Evolutionary conservation across 768 basidiomycete species (phyloP).

Genomic region (Phylloporus rhodoxanthus): DNA sequence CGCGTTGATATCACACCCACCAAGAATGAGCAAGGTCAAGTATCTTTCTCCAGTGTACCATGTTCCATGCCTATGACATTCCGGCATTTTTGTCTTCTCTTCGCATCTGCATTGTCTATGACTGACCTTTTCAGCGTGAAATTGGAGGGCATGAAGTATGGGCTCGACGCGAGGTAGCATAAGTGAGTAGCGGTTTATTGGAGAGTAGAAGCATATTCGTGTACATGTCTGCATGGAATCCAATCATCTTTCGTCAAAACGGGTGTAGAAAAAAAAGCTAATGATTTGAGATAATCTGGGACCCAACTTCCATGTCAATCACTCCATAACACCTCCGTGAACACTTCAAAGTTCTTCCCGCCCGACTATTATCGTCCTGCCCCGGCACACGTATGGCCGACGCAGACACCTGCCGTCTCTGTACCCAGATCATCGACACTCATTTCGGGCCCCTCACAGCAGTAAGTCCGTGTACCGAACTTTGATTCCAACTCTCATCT

Average conservation of each 20-base stretch:
- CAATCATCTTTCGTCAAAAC: too few relatives aligned
- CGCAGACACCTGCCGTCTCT: slow-evolving; percentile 53
- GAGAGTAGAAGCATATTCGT: slow-evolving; percentile 9
- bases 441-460: slow-evolving; percentile 64
- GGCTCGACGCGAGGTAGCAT: slow-evolving; percentile 1
- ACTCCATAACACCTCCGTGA: slow-evolving; percentile 1
- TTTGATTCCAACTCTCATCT: neutral
- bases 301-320: slow-evolving; percentile 10
- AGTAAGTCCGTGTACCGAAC: slow-evolving; percentile 36
- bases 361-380: neutral
- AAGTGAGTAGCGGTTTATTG: neutral
- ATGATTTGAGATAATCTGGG: neutral
- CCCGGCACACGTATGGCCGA: slow-evolving; percentile 48
- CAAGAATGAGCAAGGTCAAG: slow-evolving; percentile 26
- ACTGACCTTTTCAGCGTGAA: slow-evolving; percentile 30
- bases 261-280: slow-evolving; percentile 1
- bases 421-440: slow-evolving; percentile 54
- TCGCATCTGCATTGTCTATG: slow-evolving; percentile 10
- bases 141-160: slow-evolving; percentile 1
- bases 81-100: neutral
- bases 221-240: neutral
- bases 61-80: neutral
- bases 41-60: slow-evolving; percentile 20
- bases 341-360: neutral
- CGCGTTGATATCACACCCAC: slow-evolving; percentile 4